These are phyloP conservation scores for Cryptococcus neoformans DNA, from an alignment of 1,284 basidiomycete species.

Conservation along the genomic window DNA sequence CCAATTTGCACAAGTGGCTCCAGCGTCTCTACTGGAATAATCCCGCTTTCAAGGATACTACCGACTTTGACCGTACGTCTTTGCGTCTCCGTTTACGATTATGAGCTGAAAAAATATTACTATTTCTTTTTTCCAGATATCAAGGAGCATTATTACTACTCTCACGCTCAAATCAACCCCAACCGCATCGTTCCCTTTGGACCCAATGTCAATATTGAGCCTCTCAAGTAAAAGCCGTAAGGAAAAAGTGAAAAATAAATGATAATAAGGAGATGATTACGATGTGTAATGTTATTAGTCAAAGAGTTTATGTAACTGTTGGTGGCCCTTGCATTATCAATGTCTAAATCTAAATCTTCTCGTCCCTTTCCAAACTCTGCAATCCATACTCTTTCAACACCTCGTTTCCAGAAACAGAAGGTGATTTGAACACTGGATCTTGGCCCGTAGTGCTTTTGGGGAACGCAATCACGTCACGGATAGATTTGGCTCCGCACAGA, in stretches of 20 bases:
- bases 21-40: slow-evolving; percentile 89
- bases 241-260: no score
- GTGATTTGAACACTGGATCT: slow-evolving; percentile 88
- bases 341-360: no score
- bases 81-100: background rate
- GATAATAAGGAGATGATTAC: no score
- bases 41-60: slow-evolving; percentile 81
- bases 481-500: slow-evolving; percentile 75
- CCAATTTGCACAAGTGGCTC: slow-evolving; percentile 76
- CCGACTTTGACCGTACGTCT: slow-evolving; percentile 63
- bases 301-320: no score
- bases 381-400: slow-evolving; percentile 54
- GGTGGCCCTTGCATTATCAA: no score
- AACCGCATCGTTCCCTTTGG: slow-evolving; percentile 70
- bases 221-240: slow-evolving; percentile 47
- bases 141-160: slow-evolving; percentile 73
- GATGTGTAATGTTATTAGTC: no score
- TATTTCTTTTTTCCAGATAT: slow-evolving; percentile 57
- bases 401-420: slow-evolving; percentile 59
- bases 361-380: slow-evolving; percentile 3
- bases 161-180: slow-evolving; percentile 62
- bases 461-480: slow-evolving; percentile 94
- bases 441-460: slow-evolving; percentile 78
- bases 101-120: no score
- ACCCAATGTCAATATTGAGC: slow-evolving; percentile 66